Evolutionary conservation across 176 grass and related monocot species (phyloP).

Genomic region (Zoysia japonica): DNA sequence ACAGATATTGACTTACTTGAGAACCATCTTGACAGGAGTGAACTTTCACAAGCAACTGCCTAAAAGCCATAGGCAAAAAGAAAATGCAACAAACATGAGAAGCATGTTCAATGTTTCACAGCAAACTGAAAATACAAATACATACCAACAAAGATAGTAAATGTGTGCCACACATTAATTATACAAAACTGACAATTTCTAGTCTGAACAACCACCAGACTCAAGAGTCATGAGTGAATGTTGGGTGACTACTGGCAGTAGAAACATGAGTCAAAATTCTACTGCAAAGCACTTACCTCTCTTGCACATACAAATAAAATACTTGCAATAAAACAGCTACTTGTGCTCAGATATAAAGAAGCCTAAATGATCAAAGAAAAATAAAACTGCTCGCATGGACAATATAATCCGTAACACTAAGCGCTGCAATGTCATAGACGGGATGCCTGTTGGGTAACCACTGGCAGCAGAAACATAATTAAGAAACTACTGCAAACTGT

Average conservation of each 20-base stretch:
- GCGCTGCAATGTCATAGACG: background rate
- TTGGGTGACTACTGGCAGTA: slow-evolving; percentile 49
- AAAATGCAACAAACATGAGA: background rate
- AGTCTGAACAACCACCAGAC: background rate
- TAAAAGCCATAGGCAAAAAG: background rate
- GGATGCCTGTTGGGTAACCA: background rate
- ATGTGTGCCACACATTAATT: background rate
- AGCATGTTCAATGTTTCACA: background rate
- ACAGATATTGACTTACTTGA: slow-evolving; percentile 62
- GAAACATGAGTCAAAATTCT: slow-evolving; percentile 14
- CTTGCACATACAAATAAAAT: slow-evolving; percentile 42
- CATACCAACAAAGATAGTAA: background rate
- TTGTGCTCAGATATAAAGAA: slow-evolving; percentile 23
- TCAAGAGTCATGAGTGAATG: background rate
- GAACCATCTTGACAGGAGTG: slow-evolving; percentile 64
- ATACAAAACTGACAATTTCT: background rate
- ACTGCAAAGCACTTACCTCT: slow-evolving; percentile 45
- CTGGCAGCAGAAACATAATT: slow-evolving; percentile 19
- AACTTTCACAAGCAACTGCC: slow-evolving; percentile 37
- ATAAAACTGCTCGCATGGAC: background rate
- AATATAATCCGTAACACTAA: background rate
- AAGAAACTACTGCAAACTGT: slow-evolving; percentile 20
- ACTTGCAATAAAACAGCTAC: slow-evolving; percentile 29
- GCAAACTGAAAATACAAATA: background rate
- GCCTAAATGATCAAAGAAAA: background rate